Evolutionary conservation across 1,284 basidiomycete species (phyloP), one percentile per base, ranked within the genome.

Genomic region (Phylloporus sp.): DNA sequence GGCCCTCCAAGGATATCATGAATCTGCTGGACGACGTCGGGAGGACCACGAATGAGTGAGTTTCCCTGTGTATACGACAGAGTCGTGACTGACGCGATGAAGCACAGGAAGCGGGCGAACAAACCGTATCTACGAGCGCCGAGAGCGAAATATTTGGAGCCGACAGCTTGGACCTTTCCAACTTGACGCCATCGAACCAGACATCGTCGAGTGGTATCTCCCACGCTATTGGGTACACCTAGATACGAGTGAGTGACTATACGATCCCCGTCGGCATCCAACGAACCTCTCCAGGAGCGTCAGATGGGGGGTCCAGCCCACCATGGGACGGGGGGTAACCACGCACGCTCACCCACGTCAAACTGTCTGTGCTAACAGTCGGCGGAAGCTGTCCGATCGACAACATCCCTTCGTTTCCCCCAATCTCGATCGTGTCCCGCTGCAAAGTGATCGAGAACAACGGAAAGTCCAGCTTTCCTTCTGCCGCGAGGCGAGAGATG

Each of bases 11-110:
- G 73, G 25, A 68, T 75, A 8, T 70, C 72, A 32, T 84, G 74
- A 67, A 92, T 86, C 59, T 79, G 71, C 4, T 76, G 65, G 10
- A 89, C 80, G 12, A 88, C 81, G 64, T 89, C 88, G 6, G 78
- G 69, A 7, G 88, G 88, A 19, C 88, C 88, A 27, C 87, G 84
- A 62, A 89, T 80, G 53, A 88, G 79, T 29, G 88, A 88, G 77
- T 87, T 89, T 1, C 88, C 88, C 84, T 82, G 29, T 68, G 43
- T 3, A 65, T 29, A 58, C n/a, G 39, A 47, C n/a, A 41, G 20
- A 6, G 25, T 66, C 5, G 27, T 45, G 60, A 66, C 55, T 29
- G 20, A 65, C 63, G 62, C n/a, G 20, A 37, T 61, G 58, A 41
- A 56, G 11, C 19, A 52, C 53, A n/a, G 14, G 29, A 25, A 10